Evolutionary conservation across 106 monocot genomes (phyloP), one percentile per base, ranked within the genome.

Genomic region (Phalaenopsis aphrodite): DNA sequence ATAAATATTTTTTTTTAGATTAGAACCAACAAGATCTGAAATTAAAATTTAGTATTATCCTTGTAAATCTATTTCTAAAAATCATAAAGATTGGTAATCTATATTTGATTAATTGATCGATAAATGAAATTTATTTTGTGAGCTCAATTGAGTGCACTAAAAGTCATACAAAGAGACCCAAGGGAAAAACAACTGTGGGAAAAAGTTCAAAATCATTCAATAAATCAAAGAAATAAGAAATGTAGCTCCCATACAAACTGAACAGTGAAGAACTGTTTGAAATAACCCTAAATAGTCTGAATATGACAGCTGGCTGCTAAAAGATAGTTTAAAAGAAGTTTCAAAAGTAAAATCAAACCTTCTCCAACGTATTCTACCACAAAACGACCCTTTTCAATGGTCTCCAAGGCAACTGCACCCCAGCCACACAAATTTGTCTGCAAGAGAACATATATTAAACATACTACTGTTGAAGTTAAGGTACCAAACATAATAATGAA

Each of bases 351-450:
- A 18, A 78, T 16, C 45, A 39, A 90, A 99, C 98, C 98, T 99
- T 99, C 98, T 76, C 98, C 98, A 86, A 94, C 88, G 76, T 99
- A 99, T 85, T 99, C 98, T 37, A 99, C 88, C 8, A 99, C 84
- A 90, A 99, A 99, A 46, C 93, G 92, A 42, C 91, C 94, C 79
- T 89, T 93, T 47, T 91, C 81, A 43, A 99, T 85, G 55, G 84
- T 41, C 76, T 99, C 98, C 56, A 85, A 79, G 46, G 94, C 82
- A 77, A 85, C 87, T 49, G 89, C 98, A 81, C 98, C 98, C 98
- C 98, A 99, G 75, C 94, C 98, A 88, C 98, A 99, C 56, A 71
- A 81, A 75, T 91, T 75, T 58, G 98, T 99, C 98, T 99, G 89
- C 36, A 88, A 81, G 55, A 39, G 58, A 55, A 72, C 74, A 43